A percentile compares a stretch with the other conserved stretches of the same genome.
Evolutionary conservation across 139 green algal species (phyloP).

Genomic region (Monoraphidium neglectum): DNA sequence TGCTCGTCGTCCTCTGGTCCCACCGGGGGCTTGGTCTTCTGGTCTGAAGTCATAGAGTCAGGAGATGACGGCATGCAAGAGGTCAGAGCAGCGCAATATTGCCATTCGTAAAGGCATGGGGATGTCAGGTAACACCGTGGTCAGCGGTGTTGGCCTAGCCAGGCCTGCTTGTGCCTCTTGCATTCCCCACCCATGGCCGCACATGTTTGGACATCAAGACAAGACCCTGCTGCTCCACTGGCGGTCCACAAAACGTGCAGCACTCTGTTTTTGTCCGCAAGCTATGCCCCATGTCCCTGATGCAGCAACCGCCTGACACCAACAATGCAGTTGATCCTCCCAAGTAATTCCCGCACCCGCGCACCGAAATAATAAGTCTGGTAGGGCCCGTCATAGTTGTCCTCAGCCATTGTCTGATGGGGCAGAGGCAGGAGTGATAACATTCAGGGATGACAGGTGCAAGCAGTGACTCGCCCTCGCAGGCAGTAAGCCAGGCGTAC

Average conservation of each 20-base stretch:
- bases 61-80: neutral
- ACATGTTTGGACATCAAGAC: neutral
- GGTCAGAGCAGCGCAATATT: no score
- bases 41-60: neutral
- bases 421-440: slow-evolving; percentile 3
- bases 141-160: no score
- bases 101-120: no score
- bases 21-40: slow-evolving; percentile 20
- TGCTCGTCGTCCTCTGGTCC: slow-evolving; percentile 34
- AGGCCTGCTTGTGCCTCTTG: no score
- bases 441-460: neutral
- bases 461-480: neutral
- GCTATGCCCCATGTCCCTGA: neutral
- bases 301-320: neutral
- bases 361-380: slow-evolving; percentile 59
- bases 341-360: neutral
- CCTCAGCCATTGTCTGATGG: slow-evolving; percentile 54
- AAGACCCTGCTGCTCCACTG: neutral
- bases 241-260: neutral
- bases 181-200: slow-evolving; percentile 2
- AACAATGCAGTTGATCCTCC: neutral
- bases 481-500: no score
- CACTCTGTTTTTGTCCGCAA: neutral
- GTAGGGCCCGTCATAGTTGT: slow-evolving; percentile 81
- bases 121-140: no score